Percentiles rank a stretch among this genome's conserved stretches.
Conservation (phyloP, 805 yeast genomes). For the Wilhelminamyces savonicus region DNA sequence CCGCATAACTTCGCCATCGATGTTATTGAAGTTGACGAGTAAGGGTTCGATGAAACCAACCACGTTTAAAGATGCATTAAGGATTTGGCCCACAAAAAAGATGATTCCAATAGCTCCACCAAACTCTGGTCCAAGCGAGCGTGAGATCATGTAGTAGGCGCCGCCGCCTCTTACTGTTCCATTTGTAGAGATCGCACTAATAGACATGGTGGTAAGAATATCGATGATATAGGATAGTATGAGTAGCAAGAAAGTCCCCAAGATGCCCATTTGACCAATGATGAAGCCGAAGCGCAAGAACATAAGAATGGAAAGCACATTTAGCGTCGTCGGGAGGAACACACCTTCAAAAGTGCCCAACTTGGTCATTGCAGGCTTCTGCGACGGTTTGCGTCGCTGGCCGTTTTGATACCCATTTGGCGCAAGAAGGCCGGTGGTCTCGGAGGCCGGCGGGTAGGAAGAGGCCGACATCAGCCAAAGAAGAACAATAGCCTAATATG, state of each 20-base stretch:
- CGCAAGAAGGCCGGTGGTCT: no score
- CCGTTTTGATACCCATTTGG: background rate
- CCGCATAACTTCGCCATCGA: slow-evolving; percentile 48
- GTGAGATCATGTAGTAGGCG: slow-evolving; percentile 93
- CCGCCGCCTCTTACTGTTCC: slow-evolving; percentile 99
- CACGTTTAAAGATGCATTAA: slow-evolving; percentile 87
- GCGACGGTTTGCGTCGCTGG: no score
- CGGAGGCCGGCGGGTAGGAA: no score
- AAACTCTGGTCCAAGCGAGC: slow-evolving; percentile 95
- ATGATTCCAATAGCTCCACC: slow-evolving; percentile 97
- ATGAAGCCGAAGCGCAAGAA: slow-evolving; percentile 93
- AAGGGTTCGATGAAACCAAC: slow-evolving; percentile 94
- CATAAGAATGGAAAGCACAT: slow-evolving; percentile 91
- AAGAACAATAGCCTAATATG: no score
- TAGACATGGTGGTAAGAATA: slow-evolving; percentile 77
- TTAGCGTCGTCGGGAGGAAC: slow-evolving; percentile 87
- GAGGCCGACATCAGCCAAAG: no score
- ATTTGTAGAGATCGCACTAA: slow-evolving; percentile 94
- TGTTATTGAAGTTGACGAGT: slow-evolving; percentile 65
- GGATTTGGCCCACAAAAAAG: slow-evolving; percentile 89
- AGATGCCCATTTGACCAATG: slow-evolving; percentile 87
- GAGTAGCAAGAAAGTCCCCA: slow-evolving; percentile 67
- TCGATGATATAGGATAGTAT: slow-evolving; percentile 74
- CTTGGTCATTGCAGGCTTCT: slow-evolving; percentile 27
- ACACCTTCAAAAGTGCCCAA: slow-evolving; percentile 84